These are phyloP conservation scores for Leccinum arenicola DNA, from an alignment of 768 basidiomycete genomes.

Conservation along the genomic window DNA sequence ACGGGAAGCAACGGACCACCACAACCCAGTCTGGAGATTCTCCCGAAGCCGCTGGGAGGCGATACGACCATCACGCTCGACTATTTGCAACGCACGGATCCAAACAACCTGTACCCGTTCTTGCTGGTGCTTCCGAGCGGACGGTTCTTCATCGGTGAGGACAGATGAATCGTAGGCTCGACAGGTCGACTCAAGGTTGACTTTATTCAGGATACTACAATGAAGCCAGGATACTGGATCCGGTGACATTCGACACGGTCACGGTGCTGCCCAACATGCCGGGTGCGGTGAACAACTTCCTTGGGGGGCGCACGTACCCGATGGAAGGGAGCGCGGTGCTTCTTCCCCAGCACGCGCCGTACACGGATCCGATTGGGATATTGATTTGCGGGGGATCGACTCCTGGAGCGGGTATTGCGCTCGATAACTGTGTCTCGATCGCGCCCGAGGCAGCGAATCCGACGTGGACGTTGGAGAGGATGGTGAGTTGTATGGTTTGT, in stretches of 20 bases:
- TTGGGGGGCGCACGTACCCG: constrained; percentile 77
- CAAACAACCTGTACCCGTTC: constrained; percentile 81
- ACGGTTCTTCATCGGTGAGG: constrained; percentile 65
- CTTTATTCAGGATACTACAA: constrained; percentile 66
- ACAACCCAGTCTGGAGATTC: constrained; percentile 66
- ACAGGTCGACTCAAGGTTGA: background rate
- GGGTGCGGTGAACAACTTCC: constrained; percentile 66
- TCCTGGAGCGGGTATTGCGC: constrained; percentile 39
- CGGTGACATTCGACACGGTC: constrained; percentile 60
- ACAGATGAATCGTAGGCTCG: background rate
- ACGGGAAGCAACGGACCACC: constrained; percentile 64
- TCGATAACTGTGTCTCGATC: constrained; percentile 73
- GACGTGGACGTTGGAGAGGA: constrained; percentile 72
- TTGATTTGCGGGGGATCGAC: constrained; percentile 78
- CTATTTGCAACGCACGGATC: constrained; percentile 69
- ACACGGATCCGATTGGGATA: constrained; percentile 55
- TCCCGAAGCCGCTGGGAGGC: constrained; percentile 66
- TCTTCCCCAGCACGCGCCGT: constrained; percentile 68
- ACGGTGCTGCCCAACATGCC: constrained; percentile 68
- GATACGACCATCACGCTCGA: constrained; percentile 59
- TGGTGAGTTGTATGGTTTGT: constrained; percentile 62
- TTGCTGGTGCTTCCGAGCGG: constrained; percentile 68
- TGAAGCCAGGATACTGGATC: constrained; percentile 73
- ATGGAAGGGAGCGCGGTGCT: constrained; percentile 69
- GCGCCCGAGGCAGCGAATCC: constrained; percentile 60